Base-by-base conservation (phyloP, 192 early-diverging fungal species). In the Backusella luteola region DNA sequence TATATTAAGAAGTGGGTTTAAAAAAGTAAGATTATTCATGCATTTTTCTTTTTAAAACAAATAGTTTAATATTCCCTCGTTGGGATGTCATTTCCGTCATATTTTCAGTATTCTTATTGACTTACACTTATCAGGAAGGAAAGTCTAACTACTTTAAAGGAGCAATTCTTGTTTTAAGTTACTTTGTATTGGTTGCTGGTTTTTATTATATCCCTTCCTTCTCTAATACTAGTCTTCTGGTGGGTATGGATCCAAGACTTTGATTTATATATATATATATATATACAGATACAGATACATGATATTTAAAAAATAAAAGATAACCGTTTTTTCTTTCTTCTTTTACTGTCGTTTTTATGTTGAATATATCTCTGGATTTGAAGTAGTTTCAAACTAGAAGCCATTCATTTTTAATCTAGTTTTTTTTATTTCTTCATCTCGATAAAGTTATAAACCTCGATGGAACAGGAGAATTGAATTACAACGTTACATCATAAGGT, bases 81-180 rank as follows among this genome's bases (percentile, higher is more conserved):
- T 84, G 82, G 82, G 82, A 84, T 76, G 76, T 80, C 6, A 77
- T 84, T 21, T 78, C 76, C 19, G 82, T 84, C 21, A 73, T 84
- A 32, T 84, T 84, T 39, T 84, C 82, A 4, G 90, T 93, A 46
- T 91, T 93, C 79, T 80, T 94, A 75, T 86, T 96, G 66, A 96
- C 94, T 12, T 97, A 97, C 77, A 92, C 97, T 19, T 97, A 96
- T 83, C 92, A 94, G 73, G 97, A 99, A 83, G 96, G 96, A 77
- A 97, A 94, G 83, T 86, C 90, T 66, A 98, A 99, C 84, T 98
- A 99, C 85, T 99, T 99, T 81, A 98, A 99, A 85, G 97, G 96
- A 52, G 84, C 90, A 5, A 95, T 99, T 67, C 84, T 99, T 73
- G 88, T 96, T 41, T 79, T 98, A 36, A 92, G 91, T 52, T 99